Evolutionary conservation across 2,329 filamentous ascomycete species (phyloP), one percentile per base, ranked within the genome.

Genomic region (Colletotrichum endophyticum): DNA sequence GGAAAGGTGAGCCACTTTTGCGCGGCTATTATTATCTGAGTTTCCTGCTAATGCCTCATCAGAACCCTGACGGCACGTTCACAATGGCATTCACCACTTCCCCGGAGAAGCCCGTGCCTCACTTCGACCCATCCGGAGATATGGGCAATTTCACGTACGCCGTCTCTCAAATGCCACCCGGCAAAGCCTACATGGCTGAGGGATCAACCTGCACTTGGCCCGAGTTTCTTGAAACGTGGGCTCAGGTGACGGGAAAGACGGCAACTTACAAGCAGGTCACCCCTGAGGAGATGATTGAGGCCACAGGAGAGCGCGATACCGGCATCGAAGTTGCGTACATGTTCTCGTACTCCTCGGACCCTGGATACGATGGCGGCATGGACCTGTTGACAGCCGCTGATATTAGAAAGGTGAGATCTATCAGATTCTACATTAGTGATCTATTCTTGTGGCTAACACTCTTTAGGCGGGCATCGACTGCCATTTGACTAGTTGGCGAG

Each of bases 311-410:
- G 57, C 79, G 78, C 3, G 87, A 88, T 4, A 83, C 84, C 3
- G 88, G 88, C 0, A 80, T 84, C 0, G 89, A 90, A 77, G 81
- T 87, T 0, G 84, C 84, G 5, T 79, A 85, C 73, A 90, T 90
- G 88, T 89, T 86, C 61, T 77, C 80, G 2, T 90, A 90, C 75
- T 84, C 83, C 13, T 86, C 85, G 0, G 83, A 88, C 44, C 88
- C 88, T 0, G 89, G 89, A 0, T 90, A 90, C 71, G 88, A 88
- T 75, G 88, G 89, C 1, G 87, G 82, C 1, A 87, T 86, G 82
- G 79, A 83, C 0, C 72, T 89, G 19, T 71, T 89, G 70, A 87
- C 78, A 59, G 87, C 87, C 0, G 82, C 85, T 67, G 87, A 90
- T 78, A 79, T 90, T 44, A 80, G 79, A 68, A 84, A 86, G 81